These are phyloP conservation scores for Cladosporium velox DNA, from an alignment of 2,329 filamentous ascomycete species.

Conservation along the genomic window DNA sequence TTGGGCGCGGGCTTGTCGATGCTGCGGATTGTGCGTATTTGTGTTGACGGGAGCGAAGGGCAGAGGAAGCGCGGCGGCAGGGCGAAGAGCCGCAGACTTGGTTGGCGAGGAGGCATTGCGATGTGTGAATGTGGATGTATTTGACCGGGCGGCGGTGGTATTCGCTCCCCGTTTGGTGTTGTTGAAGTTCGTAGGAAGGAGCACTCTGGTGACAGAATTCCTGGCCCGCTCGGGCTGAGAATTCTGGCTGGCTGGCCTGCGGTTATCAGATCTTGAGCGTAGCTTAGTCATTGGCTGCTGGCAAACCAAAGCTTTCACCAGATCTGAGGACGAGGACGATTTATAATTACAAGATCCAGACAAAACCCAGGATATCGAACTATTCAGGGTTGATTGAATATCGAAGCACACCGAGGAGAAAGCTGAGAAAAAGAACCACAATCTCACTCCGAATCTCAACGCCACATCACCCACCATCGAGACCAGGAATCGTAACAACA, in stretches of 20 bases:
- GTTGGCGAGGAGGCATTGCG: slow-evolving; percentile 33
- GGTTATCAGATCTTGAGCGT: slow-evolving; percentile 4
- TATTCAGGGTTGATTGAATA: too few relatives aligned
- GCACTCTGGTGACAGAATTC: neutral
- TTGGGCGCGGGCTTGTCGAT: slow-evolving; percentile 49
- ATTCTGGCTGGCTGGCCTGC: neutral
- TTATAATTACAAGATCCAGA: neutral
- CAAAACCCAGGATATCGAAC: neutral
- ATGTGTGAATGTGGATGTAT: neutral
- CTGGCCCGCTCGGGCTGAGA: slow-evolving; percentile 9
- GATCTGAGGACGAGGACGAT: neutral
- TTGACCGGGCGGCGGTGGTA: neutral
- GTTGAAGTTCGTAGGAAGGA: slow-evolving; percentile 2
- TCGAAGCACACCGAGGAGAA: neutral
- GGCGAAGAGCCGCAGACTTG: slow-evolving; percentile 28
- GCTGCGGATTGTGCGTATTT: slow-evolving; percentile 56
- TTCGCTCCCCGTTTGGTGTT: neutral
- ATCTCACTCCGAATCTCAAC: neutral
- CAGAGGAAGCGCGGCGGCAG: slow-evolving; percentile 38
- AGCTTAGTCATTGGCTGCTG: neutral
- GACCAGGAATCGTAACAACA: neutral
- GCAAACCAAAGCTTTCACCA: neutral
- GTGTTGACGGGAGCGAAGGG: slow-evolving; percentile 34
- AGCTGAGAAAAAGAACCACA: neutral
- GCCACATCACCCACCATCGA: neutral